Evolutionary conservation across 768 basidiomycete species (phyloP).

Genomic region (Hericium rajendrae): DNA sequence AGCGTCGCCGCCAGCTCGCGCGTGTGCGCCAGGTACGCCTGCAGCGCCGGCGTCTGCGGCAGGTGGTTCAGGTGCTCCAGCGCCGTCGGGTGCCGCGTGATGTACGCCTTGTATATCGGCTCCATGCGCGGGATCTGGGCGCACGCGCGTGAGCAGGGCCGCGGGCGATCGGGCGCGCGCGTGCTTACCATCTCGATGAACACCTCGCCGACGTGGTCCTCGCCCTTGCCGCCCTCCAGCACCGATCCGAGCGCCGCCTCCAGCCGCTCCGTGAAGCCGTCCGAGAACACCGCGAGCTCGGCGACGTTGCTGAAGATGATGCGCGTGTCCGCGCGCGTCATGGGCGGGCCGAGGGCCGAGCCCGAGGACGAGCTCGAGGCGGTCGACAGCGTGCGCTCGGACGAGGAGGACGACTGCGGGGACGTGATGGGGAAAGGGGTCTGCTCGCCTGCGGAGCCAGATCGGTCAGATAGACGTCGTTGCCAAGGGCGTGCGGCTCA

Average conservation of each 20-base stretch:
- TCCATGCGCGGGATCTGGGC: slow-evolving; percentile 60
- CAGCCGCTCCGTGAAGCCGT: slow-evolving; percentile 52
- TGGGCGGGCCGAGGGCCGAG: slow-evolving; percentile 36
- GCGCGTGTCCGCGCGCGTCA: slow-evolving; percentile 60
- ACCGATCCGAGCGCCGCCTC: slow-evolving; percentile 57
- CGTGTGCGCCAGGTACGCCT: slow-evolving; percentile 57
- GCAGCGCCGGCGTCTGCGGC: slow-evolving; percentile 45
- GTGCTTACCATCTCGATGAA: slow-evolving; percentile 59
- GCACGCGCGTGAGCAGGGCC: slow-evolving; percentile 1
- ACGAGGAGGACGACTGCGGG: slow-evolving; percentile 35
- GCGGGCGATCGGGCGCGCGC: neutral
- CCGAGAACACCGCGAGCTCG: slow-evolving; percentile 65
- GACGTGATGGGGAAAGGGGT: slow-evolving; percentile 27
- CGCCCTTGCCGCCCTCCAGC: slow-evolving; percentile 54
- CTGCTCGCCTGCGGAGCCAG: slow-evolving; percentile 26
- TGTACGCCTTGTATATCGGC: slow-evolving; percentile 68
- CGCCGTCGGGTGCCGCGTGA: slow-evolving; percentile 69
- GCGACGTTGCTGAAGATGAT: slow-evolving; percentile 71
- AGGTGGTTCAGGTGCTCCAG: slow-evolving; percentile 54
- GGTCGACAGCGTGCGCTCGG: slow-evolving; percentile 39
- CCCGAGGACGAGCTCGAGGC: slow-evolving; percentile 35
- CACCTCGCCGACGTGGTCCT: slow-evolving; percentile 59
- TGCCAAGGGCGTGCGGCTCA: slow-evolving; percentile 24
- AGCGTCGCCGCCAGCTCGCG: slow-evolving; percentile 56
- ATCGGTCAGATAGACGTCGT: neutral